Evolutionary conservation across 1,284 basidiomycete genomes (phyloP).

Genomic region (Rhodofomes roseus): DNA sequence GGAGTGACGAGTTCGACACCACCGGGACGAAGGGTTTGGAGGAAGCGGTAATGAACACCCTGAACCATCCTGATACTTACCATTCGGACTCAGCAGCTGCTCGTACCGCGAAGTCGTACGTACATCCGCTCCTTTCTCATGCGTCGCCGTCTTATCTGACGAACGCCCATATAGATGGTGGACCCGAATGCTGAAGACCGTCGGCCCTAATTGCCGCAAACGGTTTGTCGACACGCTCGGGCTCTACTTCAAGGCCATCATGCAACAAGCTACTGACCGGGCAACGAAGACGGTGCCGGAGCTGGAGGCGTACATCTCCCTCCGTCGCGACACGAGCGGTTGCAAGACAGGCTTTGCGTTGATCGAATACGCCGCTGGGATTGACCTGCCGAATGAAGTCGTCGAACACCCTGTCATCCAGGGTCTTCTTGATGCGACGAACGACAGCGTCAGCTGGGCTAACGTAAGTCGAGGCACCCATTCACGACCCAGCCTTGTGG

Average conservation of each 20-base stretch:
- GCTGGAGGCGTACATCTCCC: slow-evolving; percentile 35
- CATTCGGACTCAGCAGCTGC: slow-evolving; percentile 18
- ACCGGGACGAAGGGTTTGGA: slow-evolving; percentile 30
- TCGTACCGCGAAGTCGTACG: slow-evolving; percentile 21
- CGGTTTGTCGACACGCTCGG: slow-evolving; percentile 38
- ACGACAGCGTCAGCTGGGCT: slow-evolving; percentile 39
- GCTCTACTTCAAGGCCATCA: slow-evolving; percentile 36
- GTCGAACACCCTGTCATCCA: slow-evolving; percentile 36
- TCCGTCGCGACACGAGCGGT: slow-evolving; percentile 40
- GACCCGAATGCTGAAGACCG: slow-evolving; percentile 29
- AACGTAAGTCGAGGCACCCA: slow-evolving; percentile 31
- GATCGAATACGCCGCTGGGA: slow-evolving; percentile 29
- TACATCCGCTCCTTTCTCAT: not conserved
- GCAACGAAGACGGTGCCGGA: slow-evolving; percentile 27
- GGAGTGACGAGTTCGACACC: slow-evolving; percentile 25
- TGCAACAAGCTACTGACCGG: slow-evolving; percentile 39
- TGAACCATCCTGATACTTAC: slow-evolving; percentile 19
- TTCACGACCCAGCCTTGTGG: not conserved
- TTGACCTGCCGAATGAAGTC: slow-evolving; percentile 40
- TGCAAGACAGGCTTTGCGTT: slow-evolving; percentile 38
- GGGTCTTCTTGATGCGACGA: slow-evolving; percentile 28
- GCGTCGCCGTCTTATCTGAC: not conserved
- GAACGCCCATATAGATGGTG: slow-evolving; percentile 32
- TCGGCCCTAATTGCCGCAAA: slow-evolving; percentile 30
- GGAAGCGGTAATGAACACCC: slow-evolving; percentile 31